Percentiles rank a stretch among this genome's conserved stretches.
phyloP scores from a whole-genome alignment of 2,329 filamentous ascomycete genomes.

The Monilinia aucupariae region DNA sequence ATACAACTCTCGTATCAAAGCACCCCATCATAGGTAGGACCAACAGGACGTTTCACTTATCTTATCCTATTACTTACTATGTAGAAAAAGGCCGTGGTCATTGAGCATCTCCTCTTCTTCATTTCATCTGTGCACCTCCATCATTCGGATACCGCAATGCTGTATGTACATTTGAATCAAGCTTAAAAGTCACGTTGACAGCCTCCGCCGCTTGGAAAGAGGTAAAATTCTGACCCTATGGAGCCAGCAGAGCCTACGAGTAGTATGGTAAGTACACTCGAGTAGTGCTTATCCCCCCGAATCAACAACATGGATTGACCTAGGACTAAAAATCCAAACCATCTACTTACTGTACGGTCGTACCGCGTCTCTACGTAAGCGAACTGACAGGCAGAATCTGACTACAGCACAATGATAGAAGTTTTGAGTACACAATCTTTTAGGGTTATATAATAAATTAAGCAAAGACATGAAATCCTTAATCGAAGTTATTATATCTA shows the following conservation, averaged over 20 bases:
- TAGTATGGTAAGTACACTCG: not conserved
- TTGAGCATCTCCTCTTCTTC: not conserved
- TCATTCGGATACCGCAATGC: conserved; percentile 4
- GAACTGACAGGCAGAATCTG: too few relatives aligned
- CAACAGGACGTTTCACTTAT: not conserved
- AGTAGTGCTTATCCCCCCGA: conserved; percentile 7
- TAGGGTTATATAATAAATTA: too few relatives aligned
- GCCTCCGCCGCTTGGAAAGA: not conserved
- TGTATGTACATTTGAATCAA: not conserved
- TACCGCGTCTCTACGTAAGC: too few relatives aligned
- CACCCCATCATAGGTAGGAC: not conserved
- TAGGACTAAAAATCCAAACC: not conserved
- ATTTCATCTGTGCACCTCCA: conserved; percentile 5
- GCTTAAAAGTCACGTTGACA: conserved; percentile 1
- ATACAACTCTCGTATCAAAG: not conserved
- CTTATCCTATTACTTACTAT: not conserved
- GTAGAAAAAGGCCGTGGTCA: not conserved
- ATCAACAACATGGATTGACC: not conserved
- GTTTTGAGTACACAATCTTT: too few relatives aligned
- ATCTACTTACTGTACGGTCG: not conserved
- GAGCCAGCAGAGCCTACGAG: not conserved
- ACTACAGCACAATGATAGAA: too few relatives aligned
- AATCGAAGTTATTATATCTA: too few relatives aligned
- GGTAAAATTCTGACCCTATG: not conserved
- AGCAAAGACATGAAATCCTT: too few relatives aligned